Base-by-base conservation (phyloP, 1,139 yeast species). In the Sugiyamaella castrensis region DNA sequence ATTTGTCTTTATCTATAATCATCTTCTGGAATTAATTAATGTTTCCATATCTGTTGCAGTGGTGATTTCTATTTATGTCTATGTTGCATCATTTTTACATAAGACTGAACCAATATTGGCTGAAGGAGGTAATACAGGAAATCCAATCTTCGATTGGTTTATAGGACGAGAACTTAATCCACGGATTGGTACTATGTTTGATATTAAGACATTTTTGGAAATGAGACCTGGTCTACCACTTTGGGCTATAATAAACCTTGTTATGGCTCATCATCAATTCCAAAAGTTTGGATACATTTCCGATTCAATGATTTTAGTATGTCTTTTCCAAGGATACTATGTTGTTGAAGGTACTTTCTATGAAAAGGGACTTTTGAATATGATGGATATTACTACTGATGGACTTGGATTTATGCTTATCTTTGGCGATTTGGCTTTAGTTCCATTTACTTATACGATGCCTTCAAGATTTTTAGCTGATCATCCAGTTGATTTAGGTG, bases 81-180 rank as follows among this genome's bases (percentile, higher is more conserved):
- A 88, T 65, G 50, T 81, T 6, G 65, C 68, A 31, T 87, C 96
- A 2, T 91, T 82, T 63, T 57, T 83, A 82, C 13, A 81, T 80
- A 4, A 51, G 19, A 72, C 71, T 13, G 94, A 87, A 62, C 76
- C 87, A 53, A 80, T 91, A 38, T 73, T 92, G 50, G 92, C 97
- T 0, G 70, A 78, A 37, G 94, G 94, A 42, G 98, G 98, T 3
- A 92, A 92, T 69, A 75, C 96, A 0, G 87, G 88, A 0, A 82
- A 79, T 57, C 57, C 70, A 1, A 61, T 91, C 28, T 92, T 87
- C 65, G 97, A 92, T 68, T 92, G 97, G 96, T 94, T 88, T 64
- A 89, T 92, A 65, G 99, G 99, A 28, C 79, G 98, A 48, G 98
- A 92, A 67, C 74, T 94, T 63, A 94, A 94, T 64, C 98, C 98